A percentile compares a stretch with the other conserved stretches of the same genome.
Evolutionary conservation across 2,329 filamentous ascomycete genomes (phyloP).

Genomic region (Fusarium marasasianum): DNA sequence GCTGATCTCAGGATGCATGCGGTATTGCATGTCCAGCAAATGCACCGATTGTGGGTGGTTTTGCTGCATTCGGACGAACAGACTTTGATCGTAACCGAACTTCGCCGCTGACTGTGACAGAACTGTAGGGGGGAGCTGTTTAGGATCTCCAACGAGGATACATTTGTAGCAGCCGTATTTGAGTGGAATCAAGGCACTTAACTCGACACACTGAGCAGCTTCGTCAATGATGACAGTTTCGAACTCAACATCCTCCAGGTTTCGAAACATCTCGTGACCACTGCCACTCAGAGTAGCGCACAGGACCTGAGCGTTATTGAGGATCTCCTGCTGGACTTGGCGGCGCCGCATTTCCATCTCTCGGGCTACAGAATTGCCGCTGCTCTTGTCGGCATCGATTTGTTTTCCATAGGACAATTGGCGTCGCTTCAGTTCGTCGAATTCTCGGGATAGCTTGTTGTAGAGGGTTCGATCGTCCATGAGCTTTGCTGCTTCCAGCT

Average conservation of each 20-base stretch:
- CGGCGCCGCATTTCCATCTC: conserved; percentile 88
- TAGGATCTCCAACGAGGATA: conserved; percentile 96
- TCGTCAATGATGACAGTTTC: conserved; percentile 99
- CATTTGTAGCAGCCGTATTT: conserved; percentile 98
- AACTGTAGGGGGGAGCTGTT: conserved; percentile 95
- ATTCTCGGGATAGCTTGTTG: conserved; percentile 75
- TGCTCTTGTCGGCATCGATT: conserved; percentile 89
- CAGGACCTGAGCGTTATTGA: conserved; percentile 90
- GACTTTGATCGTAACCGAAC: conserved; percentile 95
- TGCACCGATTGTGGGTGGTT: conserved; percentile 91
- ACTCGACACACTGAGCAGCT: conserved; percentile 96
- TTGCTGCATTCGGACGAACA: conserved; percentile 98
- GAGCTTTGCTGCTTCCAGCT: conserved; percentile 73
- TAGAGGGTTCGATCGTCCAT: conserved; percentile 58
- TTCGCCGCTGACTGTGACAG: conserved; percentile 91
- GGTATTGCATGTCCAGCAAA: conserved; percentile 96
- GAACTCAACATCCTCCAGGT: conserved; percentile 92
- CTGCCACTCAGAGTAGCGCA: conserved; percentile 95
- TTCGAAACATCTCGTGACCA: conserved; percentile 97
- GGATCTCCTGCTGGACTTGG: conserved; percentile 87
- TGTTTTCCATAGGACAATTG: conserved; percentile 78
- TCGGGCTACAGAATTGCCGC: conserved; percentile 81
- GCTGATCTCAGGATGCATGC: conserved; percentile 98
- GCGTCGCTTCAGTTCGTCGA: conserved; percentile 79
- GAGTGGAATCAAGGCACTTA: conserved; percentile 93